Evolutionary conservation across 2,329 filamentous ascomycete species (phyloP).

Genomic region (Metarhizium guizhouense): DNA sequence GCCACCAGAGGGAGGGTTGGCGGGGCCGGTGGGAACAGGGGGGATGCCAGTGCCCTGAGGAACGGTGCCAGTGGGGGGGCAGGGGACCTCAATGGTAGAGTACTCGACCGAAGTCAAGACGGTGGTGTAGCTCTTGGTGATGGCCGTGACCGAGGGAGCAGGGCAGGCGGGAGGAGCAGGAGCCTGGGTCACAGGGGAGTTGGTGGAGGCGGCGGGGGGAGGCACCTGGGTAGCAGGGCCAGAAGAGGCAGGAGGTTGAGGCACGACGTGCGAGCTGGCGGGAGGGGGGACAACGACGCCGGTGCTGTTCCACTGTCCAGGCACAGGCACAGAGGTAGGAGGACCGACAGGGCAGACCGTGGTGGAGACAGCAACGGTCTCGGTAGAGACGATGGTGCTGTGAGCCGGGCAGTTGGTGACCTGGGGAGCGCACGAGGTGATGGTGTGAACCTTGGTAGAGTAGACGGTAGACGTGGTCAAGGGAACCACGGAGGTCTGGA

Average conservation of each 20-base stretch:
- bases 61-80: conserved; percentile 24
- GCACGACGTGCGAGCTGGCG: not conserved
- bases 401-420: conserved; percentile 53
- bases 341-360: conserved; percentile 28
- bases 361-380: conserved; percentile 29
- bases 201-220: conserved; percentile 1
- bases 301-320: conserved; percentile 7
- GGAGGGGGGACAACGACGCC: not conserved
- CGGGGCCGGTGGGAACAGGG: conserved; percentile 23
- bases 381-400: conserved; percentile 26
- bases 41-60: conserved; percentile 27
- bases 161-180: conserved; percentile 17
- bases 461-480: conserved; percentile 46
- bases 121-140: conserved; percentile 48
- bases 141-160: conserved; percentile 36
- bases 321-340: conserved; percentile 11
- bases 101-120: conserved; percentile 46
- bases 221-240: conserved; percentile 2
- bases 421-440: conserved; percentile 51
- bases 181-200: conserved; percentile 4
- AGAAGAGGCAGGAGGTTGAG: conserved; percentile 10
- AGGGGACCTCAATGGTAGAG: conserved; percentile 36
- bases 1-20: conserved; percentile 28
- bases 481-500: conserved; percentile 29
- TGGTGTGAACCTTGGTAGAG: conserved; percentile 49